Evolutionary conservation across 139 green algal species (phyloP).

Genomic region (Yamagishiella unicocca): DNA sequence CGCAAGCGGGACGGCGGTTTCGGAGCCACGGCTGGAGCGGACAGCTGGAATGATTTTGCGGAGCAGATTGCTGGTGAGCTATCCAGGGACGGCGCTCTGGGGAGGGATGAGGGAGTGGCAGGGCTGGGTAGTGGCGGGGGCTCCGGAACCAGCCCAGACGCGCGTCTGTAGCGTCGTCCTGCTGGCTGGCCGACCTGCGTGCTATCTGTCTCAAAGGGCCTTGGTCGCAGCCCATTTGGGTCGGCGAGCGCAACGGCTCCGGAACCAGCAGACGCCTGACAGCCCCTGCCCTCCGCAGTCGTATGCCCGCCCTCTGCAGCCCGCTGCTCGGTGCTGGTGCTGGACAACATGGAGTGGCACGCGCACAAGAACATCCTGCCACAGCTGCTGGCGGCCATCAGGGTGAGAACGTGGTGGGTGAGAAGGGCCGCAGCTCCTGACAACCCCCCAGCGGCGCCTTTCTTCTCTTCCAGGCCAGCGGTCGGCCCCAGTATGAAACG

Average conservation of each 20-base stretch:
- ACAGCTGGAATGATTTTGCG: slow-evolving; percentile 44
- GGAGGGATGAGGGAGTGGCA: neutral
- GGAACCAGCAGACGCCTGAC: no score
- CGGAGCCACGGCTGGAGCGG: slow-evolving; percentile 31
- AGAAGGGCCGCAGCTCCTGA: no score
- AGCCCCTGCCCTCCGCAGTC: neutral
- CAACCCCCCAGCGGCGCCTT: no score
- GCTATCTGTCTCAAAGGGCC: no score
- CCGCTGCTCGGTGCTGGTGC: slow-evolving; percentile 12
- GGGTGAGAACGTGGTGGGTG: neutral
- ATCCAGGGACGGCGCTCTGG: neutral
- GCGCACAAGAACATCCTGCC: slow-evolving; percentile 42
- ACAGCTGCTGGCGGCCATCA: slow-evolving; percentile 41
- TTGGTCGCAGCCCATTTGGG: no score
- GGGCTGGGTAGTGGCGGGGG: no score
- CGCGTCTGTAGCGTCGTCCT: no score
- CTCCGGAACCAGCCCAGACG: no score
- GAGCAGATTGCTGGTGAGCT: slow-evolving; percentile 33
- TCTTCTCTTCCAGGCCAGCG: no score
- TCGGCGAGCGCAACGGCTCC: no score
- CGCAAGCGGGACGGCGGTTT: slow-evolving; percentile 27
- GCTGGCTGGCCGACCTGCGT: no score
- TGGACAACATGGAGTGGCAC: slow-evolving; percentile 35
- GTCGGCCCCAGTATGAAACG: no score
- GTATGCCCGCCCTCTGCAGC: neutral